Evolutionary conservation across 108 stramenopile genomes (phyloP), one percentile per base, ranked within the genome.

Genomic region (Skeletonema marinoi): DNA sequence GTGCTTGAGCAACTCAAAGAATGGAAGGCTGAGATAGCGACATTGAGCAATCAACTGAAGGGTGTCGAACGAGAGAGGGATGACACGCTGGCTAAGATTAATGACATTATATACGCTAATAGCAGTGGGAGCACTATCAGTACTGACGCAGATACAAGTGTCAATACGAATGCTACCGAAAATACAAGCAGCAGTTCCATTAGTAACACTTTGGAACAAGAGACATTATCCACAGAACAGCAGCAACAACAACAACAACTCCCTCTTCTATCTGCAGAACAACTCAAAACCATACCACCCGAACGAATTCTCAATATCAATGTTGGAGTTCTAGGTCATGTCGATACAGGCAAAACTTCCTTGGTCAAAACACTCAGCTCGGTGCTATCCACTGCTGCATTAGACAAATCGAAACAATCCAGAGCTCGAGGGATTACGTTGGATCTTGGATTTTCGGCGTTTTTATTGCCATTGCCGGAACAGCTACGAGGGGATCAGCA

Each of bases 311-410:
- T 99, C 35, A 99, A 99, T 74, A 77, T 99, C 60, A 99, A 99
- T 70, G 94, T 99, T 9, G 99, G 98, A 38, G 89, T 99, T 21
- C 73, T 99, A 54, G 99, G 99, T 14, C 99, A 99, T 84, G 99
- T 99, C 11, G 99, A 99, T 75, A 88, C 89, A 32, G 99, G 99
- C 29, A 98, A 98, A 78, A 99, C 99, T 32, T 97, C 96, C 3
- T 74, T 99, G 30, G 98, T 98, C 35, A 95, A 96, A 61, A 97
- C 98, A 12, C 81, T 99, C 44, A 92, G 90, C 33, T 98, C 98
- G 2, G 65, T 91, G 8, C 84, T 99, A 14, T 96, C 94, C 6
- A 99, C 99, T 12, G 99, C 99, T n/a, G 85, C 98, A 31, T 86
- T 99, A 48, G 99, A 99, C 84, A 98, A 98, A 85, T 87, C 93